phyloP scores from a whole-genome alignment of 75 land plant species.

The Picea glauca region DNA sequence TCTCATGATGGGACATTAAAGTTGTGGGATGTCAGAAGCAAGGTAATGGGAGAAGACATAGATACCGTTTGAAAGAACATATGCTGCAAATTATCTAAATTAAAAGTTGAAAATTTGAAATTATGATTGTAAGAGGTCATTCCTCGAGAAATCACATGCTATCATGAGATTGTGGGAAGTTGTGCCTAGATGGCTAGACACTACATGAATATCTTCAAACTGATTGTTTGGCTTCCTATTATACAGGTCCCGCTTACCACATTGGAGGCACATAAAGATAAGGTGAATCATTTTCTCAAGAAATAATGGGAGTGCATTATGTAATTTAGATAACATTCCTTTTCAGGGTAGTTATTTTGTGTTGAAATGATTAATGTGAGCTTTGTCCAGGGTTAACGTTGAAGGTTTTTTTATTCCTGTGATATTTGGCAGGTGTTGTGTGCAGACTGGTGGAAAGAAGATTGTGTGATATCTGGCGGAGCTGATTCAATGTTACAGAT shows the following conservation, averaged over 20 bases:
- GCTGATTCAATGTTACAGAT: conserved; percentile 72
- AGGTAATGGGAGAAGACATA: conserved; percentile 27
- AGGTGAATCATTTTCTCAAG: conserved; percentile 38
- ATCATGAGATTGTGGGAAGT: background rate
- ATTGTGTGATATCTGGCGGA: conserved; percentile 79
- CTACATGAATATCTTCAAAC: background rate
- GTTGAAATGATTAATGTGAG: background rate
- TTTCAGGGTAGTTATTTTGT: conserved; percentile 1
- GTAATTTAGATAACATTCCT: background rate
- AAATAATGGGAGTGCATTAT: background rate
- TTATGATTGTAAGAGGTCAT: no score
- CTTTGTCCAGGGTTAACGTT: background rate
- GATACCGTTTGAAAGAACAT: background rate
- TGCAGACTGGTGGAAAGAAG: conserved; percentile 94
- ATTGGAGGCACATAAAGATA: conserved; percentile 66
- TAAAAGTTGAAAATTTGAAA: no score
- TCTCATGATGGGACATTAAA: conserved; percentile 92
- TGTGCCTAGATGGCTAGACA: background rate
- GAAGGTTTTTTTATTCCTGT: background rate
- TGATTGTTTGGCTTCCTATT: conserved; percentile 6
- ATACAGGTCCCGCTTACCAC: conserved; percentile 72
- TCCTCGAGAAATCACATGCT: background rate
- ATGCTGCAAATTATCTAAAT: background rate
- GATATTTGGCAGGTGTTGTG: conserved; percentile 57
- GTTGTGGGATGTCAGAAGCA: conserved; percentile 90